These are phyloP conservation scores for Cordyceps pruinosa DNA, from an alignment of 2,329 filamentous ascomycete species.

Conservation along the genomic window DNA sequence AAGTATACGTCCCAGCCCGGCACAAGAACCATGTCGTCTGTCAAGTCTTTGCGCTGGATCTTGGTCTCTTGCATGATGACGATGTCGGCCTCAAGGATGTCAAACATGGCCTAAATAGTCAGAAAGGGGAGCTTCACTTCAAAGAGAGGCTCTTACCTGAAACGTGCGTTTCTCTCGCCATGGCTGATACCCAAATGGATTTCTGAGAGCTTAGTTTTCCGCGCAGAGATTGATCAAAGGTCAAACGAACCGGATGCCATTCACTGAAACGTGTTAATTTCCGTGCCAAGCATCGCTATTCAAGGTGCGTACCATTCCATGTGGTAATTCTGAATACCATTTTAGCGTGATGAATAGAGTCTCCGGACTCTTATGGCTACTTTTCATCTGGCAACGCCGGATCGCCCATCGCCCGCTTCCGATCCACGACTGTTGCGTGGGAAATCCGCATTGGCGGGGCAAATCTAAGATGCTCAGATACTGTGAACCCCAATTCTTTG, in stretches of 20 bases:
- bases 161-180: slow-evolving; percentile 68
- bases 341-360: slow-evolving; percentile 17
- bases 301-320: slow-evolving; percentile 60
- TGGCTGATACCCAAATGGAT: slow-evolving; percentile 78
- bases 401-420: neutral
- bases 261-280: slow-evolving; percentile 44
- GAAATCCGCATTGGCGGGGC: neutral
- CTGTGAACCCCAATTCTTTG: neutral
- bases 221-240: neutral
- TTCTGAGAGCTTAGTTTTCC: slow-evolving; percentile 39
- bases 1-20: slow-evolving; percentile 96
- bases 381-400: neutral
- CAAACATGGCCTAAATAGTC: slow-evolving; percentile 71
- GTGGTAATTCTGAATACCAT: slow-evolving; percentile 79
- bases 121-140: neutral
- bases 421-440: neutral
- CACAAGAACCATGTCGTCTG: slow-evolving; percentile 92
- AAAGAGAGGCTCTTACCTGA: slow-evolving; percentile 39
- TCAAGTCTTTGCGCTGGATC: slow-evolving; percentile 86
- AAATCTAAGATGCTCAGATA: neutral
- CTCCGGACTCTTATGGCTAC: neutral
- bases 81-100: slow-evolving; percentile 85
- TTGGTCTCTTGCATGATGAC: slow-evolving; percentile 94
- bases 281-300: neutral
- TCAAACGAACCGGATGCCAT: slow-evolving; percentile 64